Evolutionary conservation across 257 asterid genomes (phyloP).

Genomic region (Nicotiana undulata): DNA sequence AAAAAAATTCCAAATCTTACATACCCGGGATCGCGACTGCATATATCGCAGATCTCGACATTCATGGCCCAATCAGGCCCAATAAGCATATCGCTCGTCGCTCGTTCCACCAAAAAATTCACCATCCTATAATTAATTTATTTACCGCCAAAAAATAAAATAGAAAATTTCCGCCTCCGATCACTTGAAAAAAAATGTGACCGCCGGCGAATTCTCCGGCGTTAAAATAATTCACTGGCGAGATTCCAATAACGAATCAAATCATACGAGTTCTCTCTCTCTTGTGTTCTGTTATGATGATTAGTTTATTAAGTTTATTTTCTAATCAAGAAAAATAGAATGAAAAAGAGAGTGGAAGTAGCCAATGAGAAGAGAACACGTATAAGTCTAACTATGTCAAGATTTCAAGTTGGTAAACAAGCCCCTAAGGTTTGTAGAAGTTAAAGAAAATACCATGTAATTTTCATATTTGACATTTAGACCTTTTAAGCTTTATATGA

Average conservation of each 20-base stretch:
- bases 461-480: neutral
- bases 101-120: constrained; percentile 40
- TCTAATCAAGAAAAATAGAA: neutral
- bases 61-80: constrained; percentile 54
- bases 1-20: too few relatives aligned
- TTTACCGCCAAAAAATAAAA: neutral
- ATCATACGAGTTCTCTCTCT: neutral
- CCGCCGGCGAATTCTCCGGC: neutral
- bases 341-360: neutral
- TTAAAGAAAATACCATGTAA: neutral
- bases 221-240: neutral
- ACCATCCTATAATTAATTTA: constrained; percentile 17
- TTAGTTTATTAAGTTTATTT: neutral
- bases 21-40: constrained; percentile 31
- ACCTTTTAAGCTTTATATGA: neutral
- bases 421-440: neutral
- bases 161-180: neutral
- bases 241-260: neutral
- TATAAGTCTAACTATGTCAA: constrained; percentile 1
- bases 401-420: neutral
- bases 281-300: neutral
- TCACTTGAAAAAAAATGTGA: neutral
- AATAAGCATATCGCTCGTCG: constrained; percentile 41
- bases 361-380: constrained; percentile 9
- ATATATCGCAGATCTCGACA: constrained; percentile 35